These are phyloP conservation scores for Ascochyta koolunga DNA, from an alignment of 2,329 filamentous ascomycete species.

Conservation along the genomic window DNA sequence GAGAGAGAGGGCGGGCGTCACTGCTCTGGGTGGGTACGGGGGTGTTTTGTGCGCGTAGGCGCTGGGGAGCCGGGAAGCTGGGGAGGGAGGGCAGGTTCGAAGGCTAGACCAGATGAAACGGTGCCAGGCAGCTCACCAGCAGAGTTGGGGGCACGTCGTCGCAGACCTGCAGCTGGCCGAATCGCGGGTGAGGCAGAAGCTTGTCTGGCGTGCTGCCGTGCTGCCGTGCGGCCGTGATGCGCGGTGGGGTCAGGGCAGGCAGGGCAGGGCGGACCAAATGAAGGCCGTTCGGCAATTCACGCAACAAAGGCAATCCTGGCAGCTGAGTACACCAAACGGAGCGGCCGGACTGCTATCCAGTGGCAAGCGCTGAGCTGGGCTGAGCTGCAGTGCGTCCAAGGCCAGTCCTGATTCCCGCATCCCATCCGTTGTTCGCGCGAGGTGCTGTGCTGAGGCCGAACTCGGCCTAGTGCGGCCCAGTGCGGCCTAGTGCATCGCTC, in stretches of 20 bases:
- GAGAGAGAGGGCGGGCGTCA: constrained; percentile 12
- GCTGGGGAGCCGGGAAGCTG: too few relatives aligned
- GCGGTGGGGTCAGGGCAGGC: constrained; percentile 10
- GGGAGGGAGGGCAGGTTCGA: constrained; percentile 18
- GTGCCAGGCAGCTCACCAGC: constrained; percentile 29
- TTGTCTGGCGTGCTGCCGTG: constrained; percentile 25
- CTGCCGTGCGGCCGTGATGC: constrained; percentile 18
- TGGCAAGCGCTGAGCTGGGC: too few relatives aligned
- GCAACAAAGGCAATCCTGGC: neutral
- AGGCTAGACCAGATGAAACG: constrained; percentile 39
- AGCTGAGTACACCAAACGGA: neutral
- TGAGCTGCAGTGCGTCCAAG: neutral
- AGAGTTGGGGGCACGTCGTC: constrained; percentile 31
- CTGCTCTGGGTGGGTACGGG: constrained; percentile 20
- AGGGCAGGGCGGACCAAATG: constrained; percentile 12
- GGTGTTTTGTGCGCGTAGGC: constrained; percentile 31
- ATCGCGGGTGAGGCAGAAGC: constrained; percentile 30
- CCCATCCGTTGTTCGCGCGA: constrained; percentile 14
- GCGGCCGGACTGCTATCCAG: neutral
- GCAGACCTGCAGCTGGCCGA: constrained; percentile 35
- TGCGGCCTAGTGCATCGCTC: neutral
- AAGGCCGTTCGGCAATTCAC: constrained; percentile 5
- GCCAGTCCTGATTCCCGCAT: neutral
- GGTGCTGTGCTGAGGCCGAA: too few relatives aligned
- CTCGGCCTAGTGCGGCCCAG: neutral